These are phyloP conservation scores for Verticillium dahliae DNA, from an alignment of 2,329 filamentous ascomycete species.

Conservation along the genomic window DNA sequence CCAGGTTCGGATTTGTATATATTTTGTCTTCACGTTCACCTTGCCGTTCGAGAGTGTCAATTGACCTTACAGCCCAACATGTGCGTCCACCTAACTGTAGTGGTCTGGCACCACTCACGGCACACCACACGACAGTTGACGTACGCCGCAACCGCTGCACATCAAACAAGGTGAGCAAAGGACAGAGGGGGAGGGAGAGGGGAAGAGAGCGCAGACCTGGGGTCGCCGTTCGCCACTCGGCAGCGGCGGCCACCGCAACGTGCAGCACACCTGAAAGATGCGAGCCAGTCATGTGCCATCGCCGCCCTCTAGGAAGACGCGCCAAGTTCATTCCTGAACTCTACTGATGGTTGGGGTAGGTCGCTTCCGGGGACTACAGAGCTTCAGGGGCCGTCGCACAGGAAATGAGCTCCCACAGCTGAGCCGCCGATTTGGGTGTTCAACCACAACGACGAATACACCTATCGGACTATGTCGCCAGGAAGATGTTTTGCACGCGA, in stretches of 20 bases:
- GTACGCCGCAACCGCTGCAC: not conserved
- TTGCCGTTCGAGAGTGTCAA: too few species aligned
- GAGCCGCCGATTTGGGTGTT: too few species aligned
- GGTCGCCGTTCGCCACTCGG: not conserved
- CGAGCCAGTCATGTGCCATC: not conserved
- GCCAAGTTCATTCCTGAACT: not conserved
- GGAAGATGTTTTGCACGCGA: too few species aligned
- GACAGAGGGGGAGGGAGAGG: not conserved
- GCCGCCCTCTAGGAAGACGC: not conserved
- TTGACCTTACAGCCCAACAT: not conserved
- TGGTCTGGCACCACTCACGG: not conserved
- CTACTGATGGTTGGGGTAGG: not conserved
- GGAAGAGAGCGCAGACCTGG: not conserved
- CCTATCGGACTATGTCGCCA: too few species aligned
- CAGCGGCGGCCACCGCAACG: not conserved
- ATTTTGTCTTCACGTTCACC: not conserved
- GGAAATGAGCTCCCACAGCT: not conserved
- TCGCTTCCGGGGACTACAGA: not conserved
- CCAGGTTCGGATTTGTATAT: too few species aligned
- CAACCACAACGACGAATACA: too few species aligned
- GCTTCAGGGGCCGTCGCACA: not conserved
- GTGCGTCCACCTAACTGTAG: not conserved
- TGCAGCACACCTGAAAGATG: not conserved
- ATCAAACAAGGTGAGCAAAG: not conserved
- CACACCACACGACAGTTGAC: not conserved